Percentiles rank a stretch among this genome's conserved stretches.
Conservation (phyloP, 495 filamentous ascomycete species). For the Astrocystis sublimbata region DNA sequence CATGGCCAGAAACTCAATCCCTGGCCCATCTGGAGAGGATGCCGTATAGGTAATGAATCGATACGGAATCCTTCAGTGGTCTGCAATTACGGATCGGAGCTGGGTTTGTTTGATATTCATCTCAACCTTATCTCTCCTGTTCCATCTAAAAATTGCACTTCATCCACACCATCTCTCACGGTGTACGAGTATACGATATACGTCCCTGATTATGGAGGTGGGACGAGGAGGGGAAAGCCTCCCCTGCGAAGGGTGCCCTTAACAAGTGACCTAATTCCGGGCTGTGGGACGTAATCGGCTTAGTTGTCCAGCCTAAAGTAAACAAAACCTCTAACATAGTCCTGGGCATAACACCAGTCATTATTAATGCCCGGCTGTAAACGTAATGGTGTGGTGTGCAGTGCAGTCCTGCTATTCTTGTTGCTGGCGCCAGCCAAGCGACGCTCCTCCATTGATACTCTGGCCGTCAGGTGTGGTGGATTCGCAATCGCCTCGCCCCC, state of each 20-base stretch:
- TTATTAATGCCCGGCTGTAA: not conserved
- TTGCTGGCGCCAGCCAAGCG: constrained; percentile 31
- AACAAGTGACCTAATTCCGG: constrained; percentile 8
- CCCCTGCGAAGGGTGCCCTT: not conserved
- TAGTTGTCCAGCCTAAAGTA: not conserved
- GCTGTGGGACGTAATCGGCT: not conserved
- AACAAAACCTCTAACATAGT: not conserved
- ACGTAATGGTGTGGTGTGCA: constrained; percentile 20
- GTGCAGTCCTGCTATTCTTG: constrained; percentile 15
- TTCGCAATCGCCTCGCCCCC: not conserved
- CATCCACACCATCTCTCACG: not conserved
- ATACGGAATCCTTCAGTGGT: not conserved
- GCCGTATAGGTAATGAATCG: constrained; percentile 13
- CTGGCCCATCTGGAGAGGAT: not conserved
- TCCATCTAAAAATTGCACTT: constrained; percentile 5
- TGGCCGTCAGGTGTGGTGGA: not conserved
- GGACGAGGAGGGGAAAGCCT: not conserved
- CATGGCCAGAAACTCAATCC: no score
- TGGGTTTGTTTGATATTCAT: constrained; percentile 16
- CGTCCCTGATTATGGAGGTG: constrained; percentile 7
- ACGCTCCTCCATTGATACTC: no score
- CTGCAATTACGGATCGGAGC: constrained; percentile 7
- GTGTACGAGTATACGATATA: no score
- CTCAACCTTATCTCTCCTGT: constrained; percentile 16
- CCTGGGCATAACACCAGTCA: not conserved